Percentiles rank a stretch among this genome's conserved stretches.
phyloP scores from a whole-genome alignment of 768 basidiomycete species.

The Mrakia blollopis region DNA sequence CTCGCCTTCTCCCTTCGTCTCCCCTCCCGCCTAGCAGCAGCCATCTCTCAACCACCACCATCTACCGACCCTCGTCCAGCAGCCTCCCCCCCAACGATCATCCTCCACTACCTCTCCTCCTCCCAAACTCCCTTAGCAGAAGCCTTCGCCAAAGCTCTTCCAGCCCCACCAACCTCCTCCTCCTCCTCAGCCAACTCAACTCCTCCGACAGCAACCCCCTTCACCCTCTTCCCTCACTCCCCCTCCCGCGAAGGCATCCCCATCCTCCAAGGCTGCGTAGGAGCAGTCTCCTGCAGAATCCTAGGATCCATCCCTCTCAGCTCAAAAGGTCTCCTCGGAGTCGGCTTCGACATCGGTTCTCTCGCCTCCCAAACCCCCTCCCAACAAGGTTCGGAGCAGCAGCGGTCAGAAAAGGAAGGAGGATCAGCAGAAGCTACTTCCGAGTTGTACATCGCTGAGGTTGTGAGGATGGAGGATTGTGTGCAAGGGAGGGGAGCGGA shows the following conservation, averaged over 20 bases:
- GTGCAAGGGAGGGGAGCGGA: background rate
- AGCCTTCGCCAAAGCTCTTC: slow-evolving; percentile 67
- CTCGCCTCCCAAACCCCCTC: no score
- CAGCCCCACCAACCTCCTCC: slow-evolving; percentile 57
- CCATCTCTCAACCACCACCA: slow-evolving; percentile 24
- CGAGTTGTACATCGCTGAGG: slow-evolving; percentile 74
- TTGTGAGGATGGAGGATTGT: slow-evolving; percentile 55
- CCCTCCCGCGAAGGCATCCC: slow-evolving; percentile 56
- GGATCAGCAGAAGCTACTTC: slow-evolving; percentile 48
- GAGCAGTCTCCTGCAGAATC: slow-evolving; percentile 67
- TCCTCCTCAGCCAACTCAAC: slow-evolving; percentile 22
- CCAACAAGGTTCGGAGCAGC: no score
- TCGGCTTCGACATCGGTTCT: slow-evolving; percentile 40
- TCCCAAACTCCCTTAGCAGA: slow-evolving; percentile 60
- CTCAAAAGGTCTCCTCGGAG: slow-evolving; percentile 42
- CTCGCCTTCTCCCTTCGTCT: slow-evolving; percentile 84
- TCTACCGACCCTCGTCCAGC: background rate
- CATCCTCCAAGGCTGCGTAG: slow-evolving; percentile 57
- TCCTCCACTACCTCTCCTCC: slow-evolving; percentile 74
- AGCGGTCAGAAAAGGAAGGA: background rate
- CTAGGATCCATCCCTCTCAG: slow-evolving; percentile 62
- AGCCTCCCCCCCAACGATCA: slow-evolving; percentile 49
- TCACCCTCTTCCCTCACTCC: slow-evolving; percentile 35
- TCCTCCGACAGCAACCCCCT: slow-evolving; percentile 32
- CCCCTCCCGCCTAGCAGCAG: slow-evolving; percentile 75